Percentiles rank a stretch among this genome's conserved stretches.
Conservation (phyloP, 2,329 filamentous ascomycete species). For the Xylariales sp. region DNA sequence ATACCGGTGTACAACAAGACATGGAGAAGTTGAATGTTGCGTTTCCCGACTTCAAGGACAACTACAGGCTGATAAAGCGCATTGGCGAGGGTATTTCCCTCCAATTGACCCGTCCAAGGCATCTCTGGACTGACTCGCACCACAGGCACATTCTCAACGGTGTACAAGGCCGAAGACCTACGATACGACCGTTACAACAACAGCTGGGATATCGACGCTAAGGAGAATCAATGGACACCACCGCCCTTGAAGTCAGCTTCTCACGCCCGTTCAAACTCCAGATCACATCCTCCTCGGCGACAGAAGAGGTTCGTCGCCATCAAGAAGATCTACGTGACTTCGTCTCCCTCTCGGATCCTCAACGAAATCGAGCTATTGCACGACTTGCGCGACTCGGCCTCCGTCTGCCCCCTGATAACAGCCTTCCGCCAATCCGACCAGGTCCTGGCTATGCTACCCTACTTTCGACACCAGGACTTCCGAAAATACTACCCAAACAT, state of each 20-base stretch:
- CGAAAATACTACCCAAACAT: constrained; percentile 90
- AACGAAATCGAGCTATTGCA: constrained; percentile 94
- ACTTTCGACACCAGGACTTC: constrained; percentile 94
- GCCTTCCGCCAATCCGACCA: constrained; percentile 95
- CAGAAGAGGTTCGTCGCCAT: constrained; percentile 80
- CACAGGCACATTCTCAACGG: constrained; percentile 91
- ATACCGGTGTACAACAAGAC: constrained; percentile 70
- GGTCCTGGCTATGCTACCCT: constrained; percentile 89
- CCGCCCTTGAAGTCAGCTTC: constrained; percentile 56
- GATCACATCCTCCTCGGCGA: constrained; percentile 29
- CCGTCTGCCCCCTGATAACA: constrained; percentile 92
- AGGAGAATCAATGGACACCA: constrained; percentile 62
- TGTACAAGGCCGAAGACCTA: constrained; percentile 96
- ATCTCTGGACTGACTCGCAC: constrained; percentile 13
- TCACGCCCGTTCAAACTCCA: constrained; percentile 33
- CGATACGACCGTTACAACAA: constrained; percentile 80
- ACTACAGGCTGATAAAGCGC: constrained; percentile 88
- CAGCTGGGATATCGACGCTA: constrained; percentile 72
- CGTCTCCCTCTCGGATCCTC: constrained; percentile 84
- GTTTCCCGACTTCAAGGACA: constrained; percentile 77
- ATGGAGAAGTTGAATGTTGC: constrained; percentile 79
- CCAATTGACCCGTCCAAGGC: background rate
- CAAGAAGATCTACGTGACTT: constrained; percentile 99
- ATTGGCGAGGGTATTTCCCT: constrained; percentile 77
- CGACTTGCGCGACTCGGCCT: constrained; percentile 75